phyloP scores from a whole-genome alignment of 208 protist genomes.

The Crithidia fasciculata region DNA sequence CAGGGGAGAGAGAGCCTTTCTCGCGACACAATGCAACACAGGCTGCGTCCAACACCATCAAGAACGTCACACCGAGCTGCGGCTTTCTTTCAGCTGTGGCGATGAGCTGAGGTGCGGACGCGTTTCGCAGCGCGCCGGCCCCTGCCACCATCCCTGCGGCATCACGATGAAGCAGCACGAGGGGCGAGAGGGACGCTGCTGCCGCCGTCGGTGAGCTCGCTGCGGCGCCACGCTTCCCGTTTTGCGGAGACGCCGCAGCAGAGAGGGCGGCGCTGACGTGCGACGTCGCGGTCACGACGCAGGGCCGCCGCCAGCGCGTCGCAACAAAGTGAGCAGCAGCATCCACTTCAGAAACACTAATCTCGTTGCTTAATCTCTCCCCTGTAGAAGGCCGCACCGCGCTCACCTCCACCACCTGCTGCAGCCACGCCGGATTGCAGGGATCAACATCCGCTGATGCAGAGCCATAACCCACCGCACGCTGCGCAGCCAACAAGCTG shows the following conservation, averaged over 20 bases:
- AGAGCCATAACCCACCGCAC: background rate
- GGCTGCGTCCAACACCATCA: slow-evolving; percentile 51
- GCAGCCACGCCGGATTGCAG: slow-evolving; percentile 21
- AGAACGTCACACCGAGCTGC: slow-evolving; percentile 23
- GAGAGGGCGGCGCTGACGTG: slow-evolving; percentile 4
- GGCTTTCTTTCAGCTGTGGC: background rate
- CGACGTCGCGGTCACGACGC: slow-evolving; percentile 21
- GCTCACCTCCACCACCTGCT: slow-evolving; percentile 31
- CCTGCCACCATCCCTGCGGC: background rate
- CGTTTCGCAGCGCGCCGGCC: background rate
- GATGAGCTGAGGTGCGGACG: too few relatives aligned
- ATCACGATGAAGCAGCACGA: background rate
- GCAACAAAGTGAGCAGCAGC: slow-evolving; percentile 16
- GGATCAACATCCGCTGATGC: background rate
- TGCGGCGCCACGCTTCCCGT: background rate
- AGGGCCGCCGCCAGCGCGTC: slow-evolving; percentile 27
- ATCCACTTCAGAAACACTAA: background rate
- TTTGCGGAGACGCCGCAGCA: background rate
- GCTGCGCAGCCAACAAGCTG: background rate
- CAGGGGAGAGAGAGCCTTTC: slow-evolving; percentile 31
- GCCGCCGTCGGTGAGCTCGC: background rate
- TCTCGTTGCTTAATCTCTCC: background rate
- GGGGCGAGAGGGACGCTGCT: background rate
- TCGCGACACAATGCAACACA: slow-evolving; percentile 43
- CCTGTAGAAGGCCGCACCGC: background rate